Conservation (phyloP, 2,329 filamentous ascomycete species). For the Colletotrichum salicis region DNA sequence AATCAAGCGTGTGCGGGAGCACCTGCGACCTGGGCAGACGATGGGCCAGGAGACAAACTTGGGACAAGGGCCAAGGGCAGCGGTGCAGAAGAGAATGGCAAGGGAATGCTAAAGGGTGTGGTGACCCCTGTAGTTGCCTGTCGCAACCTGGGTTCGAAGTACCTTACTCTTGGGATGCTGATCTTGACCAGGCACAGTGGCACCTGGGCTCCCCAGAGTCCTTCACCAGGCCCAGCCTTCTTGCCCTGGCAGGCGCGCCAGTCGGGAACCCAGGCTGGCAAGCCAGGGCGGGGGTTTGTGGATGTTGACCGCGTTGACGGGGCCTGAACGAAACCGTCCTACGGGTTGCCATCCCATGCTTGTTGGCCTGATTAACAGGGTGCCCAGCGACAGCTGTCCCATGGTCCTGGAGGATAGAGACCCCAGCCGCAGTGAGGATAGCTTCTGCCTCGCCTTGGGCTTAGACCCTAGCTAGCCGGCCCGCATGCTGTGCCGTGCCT, state of each 20-base stretch:
- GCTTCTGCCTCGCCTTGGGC: neutral
- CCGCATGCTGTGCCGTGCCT: neutral
- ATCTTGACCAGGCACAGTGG: neutral
- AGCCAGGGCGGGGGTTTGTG: neutral
- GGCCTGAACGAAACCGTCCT: neutral
- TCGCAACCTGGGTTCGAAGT: neutral
- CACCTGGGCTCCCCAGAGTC: neutral
- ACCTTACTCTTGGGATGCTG: neutral
- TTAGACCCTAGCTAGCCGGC: neutral
- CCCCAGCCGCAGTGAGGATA: conserved; percentile 4
- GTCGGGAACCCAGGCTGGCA: conserved; percentile 19
- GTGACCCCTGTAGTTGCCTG: conserved; percentile 1
- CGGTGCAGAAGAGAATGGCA: conserved; percentile 1
- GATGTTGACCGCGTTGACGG: neutral
- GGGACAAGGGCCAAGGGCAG: neutral
- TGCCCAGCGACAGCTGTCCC: conserved; percentile 1
- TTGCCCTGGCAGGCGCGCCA: conserved; percentile 22
- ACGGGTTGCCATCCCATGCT: neutral
- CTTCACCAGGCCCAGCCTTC: neutral
- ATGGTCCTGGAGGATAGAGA: conserved; percentile 6
- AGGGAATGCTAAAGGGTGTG: conserved; percentile 12
- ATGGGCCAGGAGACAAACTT: neutral
- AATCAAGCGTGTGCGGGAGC: neutral
- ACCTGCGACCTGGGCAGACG: conserved; percentile 7
- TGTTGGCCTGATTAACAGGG: neutral